phyloP scores from a whole-genome alignment of 2,329 filamentous ascomycete species.

The Colletotrichum tabaci region DNA sequence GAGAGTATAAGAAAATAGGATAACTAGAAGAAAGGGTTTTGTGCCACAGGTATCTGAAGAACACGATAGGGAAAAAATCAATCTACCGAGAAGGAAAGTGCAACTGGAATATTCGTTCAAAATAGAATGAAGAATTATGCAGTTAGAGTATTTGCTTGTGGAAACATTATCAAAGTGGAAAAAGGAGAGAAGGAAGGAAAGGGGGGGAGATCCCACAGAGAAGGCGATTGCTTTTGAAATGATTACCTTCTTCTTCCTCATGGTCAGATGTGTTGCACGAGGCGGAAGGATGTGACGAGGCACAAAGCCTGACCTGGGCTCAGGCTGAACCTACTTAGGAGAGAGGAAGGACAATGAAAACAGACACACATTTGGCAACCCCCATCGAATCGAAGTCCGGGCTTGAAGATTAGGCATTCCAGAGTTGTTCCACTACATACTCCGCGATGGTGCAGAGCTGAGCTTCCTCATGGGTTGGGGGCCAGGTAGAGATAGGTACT shows the following conservation, averaged over 20 bases:
- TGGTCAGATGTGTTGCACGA: constrained; percentile 1
- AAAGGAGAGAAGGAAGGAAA: too few relatives aligned
- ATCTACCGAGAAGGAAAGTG: neutral
- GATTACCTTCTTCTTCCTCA: neutral
- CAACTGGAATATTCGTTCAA: too few relatives aligned
- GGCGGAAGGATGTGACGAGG: constrained; percentile 16
- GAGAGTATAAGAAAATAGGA: too few relatives aligned
- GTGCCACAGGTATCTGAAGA: too few relatives aligned
- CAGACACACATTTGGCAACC: neutral
- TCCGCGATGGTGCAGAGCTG: neutral
- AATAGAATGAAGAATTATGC: neutral
- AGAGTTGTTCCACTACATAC: constrained; percentile 1
- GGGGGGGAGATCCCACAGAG: neutral
- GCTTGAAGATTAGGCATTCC: constrained; percentile 5
- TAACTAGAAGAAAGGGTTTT: neutral
- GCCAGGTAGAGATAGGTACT: too few relatives aligned
- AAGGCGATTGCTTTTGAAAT: neutral
- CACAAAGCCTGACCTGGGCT: neutral
- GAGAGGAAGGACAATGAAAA: neutral
- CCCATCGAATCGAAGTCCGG: neutral
- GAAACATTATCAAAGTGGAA: neutral
- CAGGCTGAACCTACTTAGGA: neutral
- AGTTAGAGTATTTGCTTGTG: too few relatives aligned
- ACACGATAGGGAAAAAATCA: too few relatives aligned
- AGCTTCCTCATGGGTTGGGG: neutral